Evolutionary conservation across 2,329 filamentous ascomycete species (phyloP), one percentile per base, ranked within the genome.

Genomic region (Alternaria incomplexa): DNA sequence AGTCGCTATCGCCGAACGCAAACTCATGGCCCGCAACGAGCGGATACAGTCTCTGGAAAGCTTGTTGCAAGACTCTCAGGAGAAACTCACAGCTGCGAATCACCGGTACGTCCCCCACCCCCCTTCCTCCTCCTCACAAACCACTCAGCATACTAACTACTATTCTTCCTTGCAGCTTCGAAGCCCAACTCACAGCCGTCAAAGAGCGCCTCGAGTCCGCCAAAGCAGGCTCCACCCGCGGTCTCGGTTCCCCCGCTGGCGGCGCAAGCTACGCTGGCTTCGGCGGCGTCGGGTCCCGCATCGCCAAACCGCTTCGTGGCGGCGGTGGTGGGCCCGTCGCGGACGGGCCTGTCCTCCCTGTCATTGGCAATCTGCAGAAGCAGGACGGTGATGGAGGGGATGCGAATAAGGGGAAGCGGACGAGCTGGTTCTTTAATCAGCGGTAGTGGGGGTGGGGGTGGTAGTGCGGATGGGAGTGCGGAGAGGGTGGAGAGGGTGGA

Each of bases 131-230:
- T 10, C 22, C 12, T 50, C 20, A 10, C 45, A 30, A 22, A 4
- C 40, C 7, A 51, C 32, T 10, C 13, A 26, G 0, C 25, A 26
- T 45, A 28, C 64, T 73, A 47, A 71, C 47, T 26, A 26, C 25
- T 26, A 26, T 26, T 9, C 25, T 26, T 26, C 25, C 25, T 26
- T 9, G 25, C 79, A 98, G 96, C 80, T 99, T 99, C 85, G 96
- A 99, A 85, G 91, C 93, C 40, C 96, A 99, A 83, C 92, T 99
- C 79, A 92, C 93, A 46, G 93, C 94, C 55, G 96, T 99, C 82
- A 99, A 98, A 85, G 96, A 99, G 80, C 92, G 96, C 66, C 90
- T 99, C 70, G 96, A 99, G 83, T 92, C 93, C 56, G 96, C 94
- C 79, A 99, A 98, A 83, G 89, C 90, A 52, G 93, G 94, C 74